Evolutionary conservation across 2,329 filamentous ascomycete genomes (phyloP).

Genomic region (Cadophora gregata): DNA sequence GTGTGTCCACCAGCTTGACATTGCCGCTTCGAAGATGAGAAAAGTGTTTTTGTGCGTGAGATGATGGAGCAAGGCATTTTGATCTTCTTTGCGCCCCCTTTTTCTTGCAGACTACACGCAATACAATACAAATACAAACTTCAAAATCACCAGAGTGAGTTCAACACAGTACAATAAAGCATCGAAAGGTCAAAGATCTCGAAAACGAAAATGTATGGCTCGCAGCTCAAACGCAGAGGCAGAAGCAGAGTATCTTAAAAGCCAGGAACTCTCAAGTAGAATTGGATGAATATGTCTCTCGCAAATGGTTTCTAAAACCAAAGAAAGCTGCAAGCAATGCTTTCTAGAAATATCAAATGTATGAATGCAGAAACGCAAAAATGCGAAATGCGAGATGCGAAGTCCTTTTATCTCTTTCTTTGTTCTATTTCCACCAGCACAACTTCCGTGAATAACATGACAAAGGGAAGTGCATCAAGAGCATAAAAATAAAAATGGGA

Average conservation of each 20-base stretch:
- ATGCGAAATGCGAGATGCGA: neutral
- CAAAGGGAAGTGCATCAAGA: neutral
- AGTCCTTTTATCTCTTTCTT: neutral
- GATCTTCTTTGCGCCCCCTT: neutral
- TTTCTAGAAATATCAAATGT: no score
- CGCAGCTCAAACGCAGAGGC: neutral
- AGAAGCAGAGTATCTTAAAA: neutral
- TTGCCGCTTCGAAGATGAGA: neutral
- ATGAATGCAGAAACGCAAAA: no score
- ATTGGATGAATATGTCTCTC: no score
- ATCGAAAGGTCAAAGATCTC: no score
- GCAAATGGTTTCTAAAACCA: no score
- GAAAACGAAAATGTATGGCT: neutral
- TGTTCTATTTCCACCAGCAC: neutral
- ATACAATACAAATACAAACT: neutral
- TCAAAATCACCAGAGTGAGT: no score
- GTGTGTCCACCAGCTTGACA: neutral
- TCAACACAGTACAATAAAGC: no score
- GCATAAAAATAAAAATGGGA: neutral
- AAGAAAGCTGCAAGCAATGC: no score
- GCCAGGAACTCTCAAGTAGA: neutral
- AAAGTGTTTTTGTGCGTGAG: neutral
- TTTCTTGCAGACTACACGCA: neutral
- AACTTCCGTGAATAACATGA: neutral
- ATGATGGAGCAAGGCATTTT: neutral